phyloP scores from a whole-genome alignment of 2,329 filamentous ascomycete genomes.

The Colletotrichum tropicale region DNA sequence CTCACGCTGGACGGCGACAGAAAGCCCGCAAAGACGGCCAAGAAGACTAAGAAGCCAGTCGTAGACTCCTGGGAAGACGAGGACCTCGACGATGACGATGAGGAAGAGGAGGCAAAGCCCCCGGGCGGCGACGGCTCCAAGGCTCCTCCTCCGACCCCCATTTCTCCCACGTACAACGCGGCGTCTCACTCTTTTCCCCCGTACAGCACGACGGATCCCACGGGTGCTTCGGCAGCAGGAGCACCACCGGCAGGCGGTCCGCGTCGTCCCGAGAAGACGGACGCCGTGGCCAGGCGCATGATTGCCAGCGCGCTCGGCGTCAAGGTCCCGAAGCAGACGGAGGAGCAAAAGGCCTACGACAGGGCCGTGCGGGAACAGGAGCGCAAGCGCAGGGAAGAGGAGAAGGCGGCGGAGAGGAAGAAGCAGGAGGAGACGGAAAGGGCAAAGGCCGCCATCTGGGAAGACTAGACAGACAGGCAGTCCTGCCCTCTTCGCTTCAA shows the following conservation, averaged over 20 bases:
- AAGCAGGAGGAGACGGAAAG: constrained; percentile 70
- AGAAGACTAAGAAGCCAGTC: constrained; percentile 34
- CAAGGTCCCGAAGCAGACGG: constrained; percentile 78
- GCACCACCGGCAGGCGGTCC: constrained; percentile 24
- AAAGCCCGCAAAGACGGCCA: constrained; percentile 23
- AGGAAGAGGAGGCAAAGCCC: constrained; percentile 29
- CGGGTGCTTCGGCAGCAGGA: background rate
- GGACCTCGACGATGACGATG: constrained; percentile 24
- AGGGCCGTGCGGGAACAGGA: constrained; percentile 83
- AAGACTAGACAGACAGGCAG: constrained; percentile 55
- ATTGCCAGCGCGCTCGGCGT: constrained; percentile 90
- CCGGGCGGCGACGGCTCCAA: constrained; percentile 31
- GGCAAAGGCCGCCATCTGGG: constrained; percentile 88
- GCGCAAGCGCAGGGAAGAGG: constrained; percentile 74
- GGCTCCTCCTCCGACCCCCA: constrained; percentile 72
- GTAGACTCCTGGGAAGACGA: constrained; percentile 64
- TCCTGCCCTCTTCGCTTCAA: background rate
- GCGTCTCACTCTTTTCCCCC: constrained; percentile 23
- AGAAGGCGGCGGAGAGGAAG: constrained; percentile 67
- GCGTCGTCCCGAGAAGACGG: constrained; percentile 84
- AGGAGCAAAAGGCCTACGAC: constrained; percentile 89
- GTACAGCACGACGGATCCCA: constrained; percentile 22
- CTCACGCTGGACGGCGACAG: constrained; percentile 31
- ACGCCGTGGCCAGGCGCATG: constrained; percentile 85
- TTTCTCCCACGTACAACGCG: constrained; percentile 53